These are phyloP conservation scores for Leucosporidium scottii DNA, from an alignment of 768 basidiomycete species.

Conservation along the genomic window DNA sequence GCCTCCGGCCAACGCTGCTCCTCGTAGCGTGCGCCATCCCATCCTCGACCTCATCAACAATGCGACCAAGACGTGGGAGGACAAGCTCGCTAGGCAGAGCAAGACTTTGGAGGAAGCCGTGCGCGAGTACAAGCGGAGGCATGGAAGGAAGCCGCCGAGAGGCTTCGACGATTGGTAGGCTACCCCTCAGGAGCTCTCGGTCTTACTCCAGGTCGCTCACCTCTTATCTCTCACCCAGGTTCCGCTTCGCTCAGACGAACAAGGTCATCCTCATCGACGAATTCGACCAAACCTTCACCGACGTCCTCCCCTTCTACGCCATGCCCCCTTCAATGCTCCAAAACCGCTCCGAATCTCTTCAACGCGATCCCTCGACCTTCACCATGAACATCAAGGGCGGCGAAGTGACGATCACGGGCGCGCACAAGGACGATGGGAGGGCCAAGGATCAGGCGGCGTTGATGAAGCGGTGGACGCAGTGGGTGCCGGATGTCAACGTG, in stretches of 20 bases:
- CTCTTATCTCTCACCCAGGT: not conserved
- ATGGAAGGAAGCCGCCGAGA: conserved; percentile 63
- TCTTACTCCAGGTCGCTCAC: not conserved
- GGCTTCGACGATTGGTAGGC: conserved; percentile 84
- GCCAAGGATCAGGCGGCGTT: conserved; percentile 35
- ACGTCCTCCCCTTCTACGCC: conserved; percentile 34
- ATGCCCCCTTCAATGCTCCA: conserved; percentile 21
- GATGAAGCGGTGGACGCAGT: conserved; percentile 33
- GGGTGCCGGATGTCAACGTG: conserved; percentile 35
- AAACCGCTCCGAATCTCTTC: conserved; percentile 15
- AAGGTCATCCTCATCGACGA: conserved; percentile 57
- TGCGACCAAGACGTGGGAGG: conserved; percentile 64
- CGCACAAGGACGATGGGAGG: conserved; percentile 25
- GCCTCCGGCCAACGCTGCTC: not conserved
- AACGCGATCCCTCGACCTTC: conserved; percentile 26
- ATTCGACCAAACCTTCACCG: conserved; percentile 35
- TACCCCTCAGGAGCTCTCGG: not conserved
- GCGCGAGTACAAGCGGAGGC: conserved; percentile 65
- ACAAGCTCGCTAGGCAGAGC: conserved; percentile 66
- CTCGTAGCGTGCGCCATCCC: conserved; percentile 52
- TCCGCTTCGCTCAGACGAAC: conserved; percentile 64
- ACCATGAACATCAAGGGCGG: conserved; percentile 27
- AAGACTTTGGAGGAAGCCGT: conserved; percentile 70
- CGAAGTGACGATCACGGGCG: conserved; percentile 29
- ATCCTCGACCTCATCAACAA: conserved; percentile 76